These are phyloP conservation scores for Eutrema heterophyllum DNA, from an alignment of 345 rosid genomes.

Conservation along the genomic window DNA sequence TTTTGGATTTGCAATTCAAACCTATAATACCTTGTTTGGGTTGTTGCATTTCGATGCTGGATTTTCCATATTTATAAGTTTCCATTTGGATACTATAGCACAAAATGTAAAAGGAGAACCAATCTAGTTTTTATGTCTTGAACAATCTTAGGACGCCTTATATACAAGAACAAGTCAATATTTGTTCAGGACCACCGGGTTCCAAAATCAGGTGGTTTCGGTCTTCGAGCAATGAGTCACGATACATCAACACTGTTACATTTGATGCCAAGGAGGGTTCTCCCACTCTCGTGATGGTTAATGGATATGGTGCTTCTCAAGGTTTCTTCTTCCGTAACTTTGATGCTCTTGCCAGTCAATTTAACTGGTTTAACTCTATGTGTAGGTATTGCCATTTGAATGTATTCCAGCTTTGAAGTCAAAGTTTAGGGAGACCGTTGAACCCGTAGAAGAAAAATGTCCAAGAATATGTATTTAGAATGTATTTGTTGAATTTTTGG, in stretches of 20 bases:
- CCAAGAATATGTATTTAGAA: no score
- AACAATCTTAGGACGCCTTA: constrained; percentile 70
- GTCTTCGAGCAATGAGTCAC: constrained; percentile 70
- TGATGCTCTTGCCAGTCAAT: constrained; percentile 75
- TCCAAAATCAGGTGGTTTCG: constrained; percentile 90
- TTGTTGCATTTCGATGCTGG: background rate
- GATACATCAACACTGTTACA: constrained; percentile 75
- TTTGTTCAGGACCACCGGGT: constrained; percentile 94
- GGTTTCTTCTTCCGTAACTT: constrained; percentile 95
- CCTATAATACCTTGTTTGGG: background rate
- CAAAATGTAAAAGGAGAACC: background rate
- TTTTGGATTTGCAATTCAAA: background rate
- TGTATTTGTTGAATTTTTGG: no score
- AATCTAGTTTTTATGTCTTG: background rate
- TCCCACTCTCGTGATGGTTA: constrained; percentile 94
- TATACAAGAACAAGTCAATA: constrained; percentile 77
- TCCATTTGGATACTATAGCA: background rate
- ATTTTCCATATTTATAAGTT: background rate
- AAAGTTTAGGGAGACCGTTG: no score
- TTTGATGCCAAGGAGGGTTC: constrained; percentile 74
- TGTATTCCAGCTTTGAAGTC: no score
- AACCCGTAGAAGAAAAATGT: no score
- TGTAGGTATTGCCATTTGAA: no score
- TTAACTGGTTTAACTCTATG: no score
- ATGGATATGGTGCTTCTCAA: constrained; percentile 95